Percentiles rank a stretch among this genome's conserved stretches.
phyloP scores from a whole-genome alignment of 2,329 filamentous ascomycete genomes.

The Colletotrichum chrysophilum region DNA sequence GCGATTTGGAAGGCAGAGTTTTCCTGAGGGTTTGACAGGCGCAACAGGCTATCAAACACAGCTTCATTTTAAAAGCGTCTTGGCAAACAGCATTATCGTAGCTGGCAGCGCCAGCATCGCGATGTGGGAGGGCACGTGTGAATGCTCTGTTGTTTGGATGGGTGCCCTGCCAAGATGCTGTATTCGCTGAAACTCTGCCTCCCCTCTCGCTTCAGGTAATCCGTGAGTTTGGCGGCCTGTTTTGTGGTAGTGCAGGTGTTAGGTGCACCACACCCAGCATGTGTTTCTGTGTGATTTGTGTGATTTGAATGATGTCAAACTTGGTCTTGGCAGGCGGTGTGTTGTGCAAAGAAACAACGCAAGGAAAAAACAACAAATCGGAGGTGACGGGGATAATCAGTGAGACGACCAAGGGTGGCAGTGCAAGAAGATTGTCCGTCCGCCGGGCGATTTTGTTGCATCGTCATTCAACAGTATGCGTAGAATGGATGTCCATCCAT shows the following conservation, averaged over 20 bases:
- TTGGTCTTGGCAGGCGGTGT: background rate
- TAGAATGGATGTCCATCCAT: background rate
- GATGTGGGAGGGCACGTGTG: background rate
- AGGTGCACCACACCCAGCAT: background rate
- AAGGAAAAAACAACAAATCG: background rate
- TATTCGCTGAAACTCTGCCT: background rate
- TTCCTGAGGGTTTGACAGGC: background rate
- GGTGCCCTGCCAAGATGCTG: background rate
- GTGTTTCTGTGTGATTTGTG: background rate
- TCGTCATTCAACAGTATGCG: background rate
- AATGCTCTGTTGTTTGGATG: background rate
- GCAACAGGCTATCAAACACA: background rate
- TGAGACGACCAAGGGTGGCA: constrained; percentile 12
- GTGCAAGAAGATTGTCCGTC: background rate
- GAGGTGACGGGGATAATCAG: background rate
- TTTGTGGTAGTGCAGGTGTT: background rate
- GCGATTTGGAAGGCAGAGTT: background rate
- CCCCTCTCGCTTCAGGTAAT: background rate
- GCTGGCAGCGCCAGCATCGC: background rate
- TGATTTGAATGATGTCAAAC: constrained; percentile 18
- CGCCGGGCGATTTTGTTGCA: background rate
- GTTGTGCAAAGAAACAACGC: background rate
- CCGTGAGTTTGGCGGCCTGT: background rate
- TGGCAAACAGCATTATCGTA: background rate
- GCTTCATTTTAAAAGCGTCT: background rate